Base-by-base conservation (phyloP, 352 stramenopile species). In the Phytopythium mirpurense region DNA sequence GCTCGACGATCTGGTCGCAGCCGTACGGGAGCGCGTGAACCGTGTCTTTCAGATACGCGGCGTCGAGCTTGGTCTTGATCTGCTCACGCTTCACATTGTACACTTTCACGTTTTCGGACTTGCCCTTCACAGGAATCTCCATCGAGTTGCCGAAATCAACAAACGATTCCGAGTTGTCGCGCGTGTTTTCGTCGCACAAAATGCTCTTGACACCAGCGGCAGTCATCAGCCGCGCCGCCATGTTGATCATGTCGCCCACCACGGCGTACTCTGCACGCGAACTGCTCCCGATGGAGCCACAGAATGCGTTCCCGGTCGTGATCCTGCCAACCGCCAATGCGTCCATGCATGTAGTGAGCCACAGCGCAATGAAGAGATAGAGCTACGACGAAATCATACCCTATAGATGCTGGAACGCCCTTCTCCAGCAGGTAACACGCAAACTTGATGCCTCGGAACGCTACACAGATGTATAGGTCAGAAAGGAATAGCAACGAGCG, bases 201-300 rank as follows among this genome's bases (percentile, higher is more conserved):
- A 92, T 87, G 45, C 83, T 70, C 0, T 79, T 81, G 0, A 69
- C 62, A 5, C 51, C 48, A 0, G 83, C 82, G 1, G 82, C 64
- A 0, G 74, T 69, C 85, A 95, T 95, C 15, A 95, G 62, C 6
- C 85, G 68, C 21, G 83, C 82, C 9, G 83, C 75, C 11, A 95
- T 43, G 52, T 95, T 94, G 51, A 95, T 90, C 2, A 87, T 78
- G 36, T 95, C 81, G 3, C 85, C 85, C 18, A 95, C 81, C 5
- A 93, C 82, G 0, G 83, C 85, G 32, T 90, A 95, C 41, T 95
- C 85, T 19, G 78, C 78, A 10, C 85, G 74, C 35, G 76, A 66
- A 23, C 63, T 62, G 44, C 76, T 92, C 6, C 83, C 84, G 23
- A 95, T 73, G 1, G 81, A 86, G 4, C 79, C 79, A 45, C 81